Percentiles rank a stretch among this genome's conserved stretches.
Conservation (phyloP, 805 yeast genomes). For the Alloascoidea africana region DNA sequence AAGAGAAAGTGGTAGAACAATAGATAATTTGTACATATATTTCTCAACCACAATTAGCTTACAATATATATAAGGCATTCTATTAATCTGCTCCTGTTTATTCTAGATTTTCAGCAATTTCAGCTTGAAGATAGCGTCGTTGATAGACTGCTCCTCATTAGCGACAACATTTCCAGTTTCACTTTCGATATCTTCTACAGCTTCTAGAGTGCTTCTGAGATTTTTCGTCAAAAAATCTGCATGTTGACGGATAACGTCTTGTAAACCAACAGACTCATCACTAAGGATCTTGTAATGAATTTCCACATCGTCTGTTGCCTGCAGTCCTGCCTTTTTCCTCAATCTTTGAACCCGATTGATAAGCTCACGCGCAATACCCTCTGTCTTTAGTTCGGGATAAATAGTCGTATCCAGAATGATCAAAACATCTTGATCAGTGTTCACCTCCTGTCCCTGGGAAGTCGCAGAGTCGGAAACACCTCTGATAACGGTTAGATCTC, state of each 20-base stretch:
- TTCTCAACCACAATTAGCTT: background rate
- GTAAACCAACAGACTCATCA: slow-evolving; percentile 48
- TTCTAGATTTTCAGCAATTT: slow-evolving; percentile 60
- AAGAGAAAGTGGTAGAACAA: slow-evolving; percentile 19
- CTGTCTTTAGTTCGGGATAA: slow-evolving; percentile 78
- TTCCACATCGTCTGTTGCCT: slow-evolving; percentile 86
- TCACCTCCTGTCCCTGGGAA: slow-evolving; percentile 47
- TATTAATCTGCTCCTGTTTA: too few relatives aligned
- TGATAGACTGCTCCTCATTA: slow-evolving; percentile 7
- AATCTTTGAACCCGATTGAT: slow-evolving; percentile 94
- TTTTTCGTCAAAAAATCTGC: slow-evolving; percentile 59
- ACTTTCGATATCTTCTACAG: slow-evolving; percentile 25
- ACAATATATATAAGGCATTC: background rate
- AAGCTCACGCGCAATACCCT: slow-evolving; percentile 93
- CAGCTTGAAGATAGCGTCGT: slow-evolving; percentile 65
- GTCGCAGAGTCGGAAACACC: slow-evolving; percentile 54
- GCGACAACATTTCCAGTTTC: slow-evolving; percentile 19
- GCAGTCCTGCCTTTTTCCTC: slow-evolving; percentile 90
- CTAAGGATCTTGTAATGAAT: slow-evolving; percentile 63
- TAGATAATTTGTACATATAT: too few relatives aligned
- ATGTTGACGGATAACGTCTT: slow-evolving; percentile 46
- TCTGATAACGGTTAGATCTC: slow-evolving; percentile 83
- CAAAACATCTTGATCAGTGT: slow-evolving; percentile 82
- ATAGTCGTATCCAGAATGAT: slow-evolving; percentile 78
- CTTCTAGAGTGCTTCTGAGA: slow-evolving; percentile 49